A percentile compares a stretch with the other conserved stretches of the same genome.
Conservation (phyloP, 495 filamentous ascomycete genomes). For the Lophium mytilinum region DNA sequence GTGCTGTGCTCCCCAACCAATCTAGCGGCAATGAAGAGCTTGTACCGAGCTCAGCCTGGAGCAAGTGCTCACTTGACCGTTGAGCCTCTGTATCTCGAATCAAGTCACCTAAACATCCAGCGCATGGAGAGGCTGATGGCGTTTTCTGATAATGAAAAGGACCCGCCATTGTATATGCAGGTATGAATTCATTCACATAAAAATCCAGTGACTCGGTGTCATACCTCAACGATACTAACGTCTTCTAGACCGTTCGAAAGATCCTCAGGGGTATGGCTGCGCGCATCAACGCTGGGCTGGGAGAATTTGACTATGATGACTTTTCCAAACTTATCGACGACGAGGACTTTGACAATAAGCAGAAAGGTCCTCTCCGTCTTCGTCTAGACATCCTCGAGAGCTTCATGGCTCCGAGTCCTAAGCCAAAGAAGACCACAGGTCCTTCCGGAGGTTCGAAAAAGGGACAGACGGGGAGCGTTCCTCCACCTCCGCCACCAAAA, state of each 20-base stretch:
- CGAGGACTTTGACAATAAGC: background rate
- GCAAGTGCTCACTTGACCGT: conserved; percentile 30
- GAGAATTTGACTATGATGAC: background rate
- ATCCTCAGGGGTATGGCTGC: no score
- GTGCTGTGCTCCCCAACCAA: background rate
- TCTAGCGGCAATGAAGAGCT: background rate
- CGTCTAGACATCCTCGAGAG: conserved; percentile 31
- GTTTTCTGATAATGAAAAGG: conserved; percentile 38
- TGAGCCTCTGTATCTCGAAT: conserved; percentile 47
- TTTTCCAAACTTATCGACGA: background rate
- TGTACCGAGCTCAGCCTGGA: background rate
- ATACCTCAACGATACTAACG: no score
- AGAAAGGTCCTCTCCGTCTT: background rate
- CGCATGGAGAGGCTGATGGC: conserved; percentile 64
- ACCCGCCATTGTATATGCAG: conserved; percentile 54
- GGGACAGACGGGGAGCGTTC: background rate
- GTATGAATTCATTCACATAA: conserved; percentile 4
- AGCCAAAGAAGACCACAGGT: background rate
- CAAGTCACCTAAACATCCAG: conserved; percentile 52
- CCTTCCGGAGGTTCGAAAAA: background rate
- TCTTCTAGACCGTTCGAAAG: no score
- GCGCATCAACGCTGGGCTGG: background rate
- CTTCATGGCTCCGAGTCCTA: conserved; percentile 46
- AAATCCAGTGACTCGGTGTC: no score
- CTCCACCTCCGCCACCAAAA: no score